phyloP scores from a whole-genome alignment of 2,329 filamentous ascomycete species.

The Pyricularia sp. region DNA sequence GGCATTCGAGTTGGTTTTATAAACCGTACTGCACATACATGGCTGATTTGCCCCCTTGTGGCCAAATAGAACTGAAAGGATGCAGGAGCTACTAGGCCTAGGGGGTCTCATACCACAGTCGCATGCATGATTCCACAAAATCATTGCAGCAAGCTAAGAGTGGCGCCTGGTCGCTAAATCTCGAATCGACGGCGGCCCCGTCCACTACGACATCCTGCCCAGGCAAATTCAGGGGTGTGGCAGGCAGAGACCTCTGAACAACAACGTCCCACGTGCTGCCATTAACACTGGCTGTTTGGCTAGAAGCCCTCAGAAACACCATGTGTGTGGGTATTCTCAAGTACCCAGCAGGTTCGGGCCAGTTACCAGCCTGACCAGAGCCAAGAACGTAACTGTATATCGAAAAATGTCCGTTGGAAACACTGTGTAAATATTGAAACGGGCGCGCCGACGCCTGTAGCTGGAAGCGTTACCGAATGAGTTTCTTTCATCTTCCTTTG shows the following conservation, averaged over 20 bases:
- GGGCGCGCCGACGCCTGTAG: neutral
- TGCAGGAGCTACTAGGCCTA: neutral
- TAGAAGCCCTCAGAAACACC: no score
- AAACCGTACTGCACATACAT: neutral
- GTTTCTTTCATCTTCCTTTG: neutral
- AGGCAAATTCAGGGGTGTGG: neutral
- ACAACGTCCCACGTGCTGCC: neutral
- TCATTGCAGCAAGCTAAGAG: neutral
- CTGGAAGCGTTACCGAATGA: neutral
- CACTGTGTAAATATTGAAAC: neutral
- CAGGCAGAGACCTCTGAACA: neutral
- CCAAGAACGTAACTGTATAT: neutral
- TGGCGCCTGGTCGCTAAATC: neutral
- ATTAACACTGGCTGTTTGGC: neutral
- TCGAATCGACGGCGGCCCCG: neutral
- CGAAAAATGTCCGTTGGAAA: neutral
- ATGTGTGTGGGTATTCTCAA: no score
- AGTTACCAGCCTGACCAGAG: neutral
- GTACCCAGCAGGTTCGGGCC: neutral
- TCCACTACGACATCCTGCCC: neutral
- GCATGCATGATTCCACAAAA: neutral
- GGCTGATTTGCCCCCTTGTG: neutral
- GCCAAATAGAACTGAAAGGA: neutral
- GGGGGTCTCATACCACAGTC: neutral
- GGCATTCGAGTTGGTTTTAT: neutral